Conservation (phyloP, 306 rosid species). For the Rosa persica region DNA sequence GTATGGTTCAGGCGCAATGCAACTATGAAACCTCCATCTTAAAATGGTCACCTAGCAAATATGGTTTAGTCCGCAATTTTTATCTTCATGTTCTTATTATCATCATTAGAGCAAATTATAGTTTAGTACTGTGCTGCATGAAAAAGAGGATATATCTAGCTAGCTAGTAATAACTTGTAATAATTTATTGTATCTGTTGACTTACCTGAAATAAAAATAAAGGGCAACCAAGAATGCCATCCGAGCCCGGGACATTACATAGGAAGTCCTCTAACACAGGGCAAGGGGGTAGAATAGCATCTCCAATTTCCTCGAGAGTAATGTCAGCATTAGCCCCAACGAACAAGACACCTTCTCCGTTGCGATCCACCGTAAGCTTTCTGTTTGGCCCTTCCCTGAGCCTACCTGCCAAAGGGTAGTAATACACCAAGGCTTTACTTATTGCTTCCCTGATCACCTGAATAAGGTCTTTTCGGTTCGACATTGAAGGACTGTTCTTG, state of each 20-base stretch:
- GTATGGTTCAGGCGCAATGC: too few species aligned
- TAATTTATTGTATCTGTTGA: too few species aligned
- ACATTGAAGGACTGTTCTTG: neutral
- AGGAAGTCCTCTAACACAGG: conserved; percentile 25
- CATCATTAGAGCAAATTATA: too few species aligned
- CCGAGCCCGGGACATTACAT: neutral
- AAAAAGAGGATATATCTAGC: too few species aligned
- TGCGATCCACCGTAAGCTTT: conserved; percentile 30
- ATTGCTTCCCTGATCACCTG: conserved; percentile 24
- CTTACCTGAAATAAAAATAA: too few species aligned
- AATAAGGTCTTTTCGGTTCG: conserved; percentile 1
- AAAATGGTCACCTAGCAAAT: too few species aligned
- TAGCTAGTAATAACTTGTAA: too few species aligned
- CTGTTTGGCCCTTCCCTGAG: conserved; percentile 10
- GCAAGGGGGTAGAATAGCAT: conserved; percentile 23
- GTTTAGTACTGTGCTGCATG: too few species aligned
- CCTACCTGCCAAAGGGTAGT: conserved; percentile 37
- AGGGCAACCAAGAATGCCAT: conserved; percentile 1
- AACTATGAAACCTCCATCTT: too few species aligned
- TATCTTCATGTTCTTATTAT: too few species aligned
- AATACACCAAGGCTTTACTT: conserved; percentile 13
- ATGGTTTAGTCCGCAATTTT: too few species aligned
- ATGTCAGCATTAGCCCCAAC: conserved; percentile 27
- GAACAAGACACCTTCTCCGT: conserved; percentile 28
- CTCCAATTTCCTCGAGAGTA: conserved; percentile 12